Percentiles rank a stretch among this genome's conserved stretches.
Conservation (phyloP, 148 eudicot genomes). For the Fagopyrum tataricum region DNA sequence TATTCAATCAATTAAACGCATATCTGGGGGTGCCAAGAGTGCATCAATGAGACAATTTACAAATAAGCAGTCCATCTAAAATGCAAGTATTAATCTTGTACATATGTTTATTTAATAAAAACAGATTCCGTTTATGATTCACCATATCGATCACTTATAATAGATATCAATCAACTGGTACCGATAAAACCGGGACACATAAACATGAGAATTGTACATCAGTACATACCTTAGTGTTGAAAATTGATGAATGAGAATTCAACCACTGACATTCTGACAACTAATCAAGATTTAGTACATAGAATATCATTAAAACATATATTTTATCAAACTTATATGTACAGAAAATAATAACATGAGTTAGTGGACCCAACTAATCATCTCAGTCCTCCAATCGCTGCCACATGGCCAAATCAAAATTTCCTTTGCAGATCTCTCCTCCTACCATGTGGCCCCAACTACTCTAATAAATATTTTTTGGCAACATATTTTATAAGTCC, state of each 20-base stretch:
- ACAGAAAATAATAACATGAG: not conserved
- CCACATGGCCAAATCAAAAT: conserved; percentile 10
- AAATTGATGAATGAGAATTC: not conserved
- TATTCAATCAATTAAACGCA: too few relatives aligned
- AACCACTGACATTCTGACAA: conserved; percentile 1
- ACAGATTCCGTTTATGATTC: not conserved
- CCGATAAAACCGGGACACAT: not conserved
- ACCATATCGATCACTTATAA: not conserved
- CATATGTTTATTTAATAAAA: too few relatives aligned
- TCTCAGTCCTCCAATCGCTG: not conserved
- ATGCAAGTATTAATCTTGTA: too few relatives aligned
- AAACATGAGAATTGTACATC: not conserved
- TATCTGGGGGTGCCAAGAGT: too few relatives aligned
- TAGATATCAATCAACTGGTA: not conserved
- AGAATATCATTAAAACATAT: not conserved
- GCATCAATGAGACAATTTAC: too few relatives aligned
- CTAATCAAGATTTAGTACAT: not conserved
- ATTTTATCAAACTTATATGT: not conserved
- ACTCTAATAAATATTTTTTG: too few relatives aligned
- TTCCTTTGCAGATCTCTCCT: not conserved
- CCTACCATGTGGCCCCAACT: conserved; percentile 6
- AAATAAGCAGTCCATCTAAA: too few relatives aligned
- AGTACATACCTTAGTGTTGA: not conserved
- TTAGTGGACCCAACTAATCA: conserved; percentile 11
- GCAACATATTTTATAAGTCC: not conserved